Percentiles rank a stretch among this genome's conserved stretches.
Evolutionary conservation across 805 yeast species (phyloP).

Genomic region (Zygotorulaspora sp.): DNA sequence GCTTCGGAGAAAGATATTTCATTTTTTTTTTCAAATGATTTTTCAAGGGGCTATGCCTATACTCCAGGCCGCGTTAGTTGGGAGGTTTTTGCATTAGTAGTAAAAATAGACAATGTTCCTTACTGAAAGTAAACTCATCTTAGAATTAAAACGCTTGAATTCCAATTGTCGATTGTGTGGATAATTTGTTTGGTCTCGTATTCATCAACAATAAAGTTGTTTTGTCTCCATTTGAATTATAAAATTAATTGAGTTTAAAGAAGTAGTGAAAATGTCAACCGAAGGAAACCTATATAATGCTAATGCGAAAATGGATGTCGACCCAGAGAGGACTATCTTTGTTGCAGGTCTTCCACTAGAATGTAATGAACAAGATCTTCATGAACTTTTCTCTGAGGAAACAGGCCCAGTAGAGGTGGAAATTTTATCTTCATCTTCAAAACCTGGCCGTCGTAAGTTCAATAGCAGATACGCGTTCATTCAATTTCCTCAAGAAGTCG

Average conservation of each 20-base stretch:
- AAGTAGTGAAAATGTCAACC: conserved; percentile 16
- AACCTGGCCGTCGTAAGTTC: conserved; percentile 25
- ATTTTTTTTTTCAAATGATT: no score
- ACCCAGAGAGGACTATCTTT: conserved; percentile 35
- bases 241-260: no score
- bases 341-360: conserved; percentile 33
- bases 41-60: conserved; percentile 4
- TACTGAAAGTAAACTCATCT: no score
- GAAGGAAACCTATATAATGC: conserved; percentile 15
- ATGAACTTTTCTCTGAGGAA: conserved; percentile 26
- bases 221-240: no score
- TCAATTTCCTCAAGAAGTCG: conserved; percentile 30
- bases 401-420: conserved; percentile 30
- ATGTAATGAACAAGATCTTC: conserved; percentile 28
- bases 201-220: no score
- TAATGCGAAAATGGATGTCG: conserved; percentile 13
- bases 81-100: no score
- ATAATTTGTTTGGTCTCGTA: no score
- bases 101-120: no score
- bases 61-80: no score
- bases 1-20: no score
- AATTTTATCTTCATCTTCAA: conserved; percentile 27
- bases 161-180: no score
- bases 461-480: conserved; percentile 33
- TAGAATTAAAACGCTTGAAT: no score